A percentile compares a stretch with the other conserved stretches of the same genome.
Conservation (phyloP, 2,329 filamentous ascomycete species). For the Teratosphaeria zuluensis region DNA sequence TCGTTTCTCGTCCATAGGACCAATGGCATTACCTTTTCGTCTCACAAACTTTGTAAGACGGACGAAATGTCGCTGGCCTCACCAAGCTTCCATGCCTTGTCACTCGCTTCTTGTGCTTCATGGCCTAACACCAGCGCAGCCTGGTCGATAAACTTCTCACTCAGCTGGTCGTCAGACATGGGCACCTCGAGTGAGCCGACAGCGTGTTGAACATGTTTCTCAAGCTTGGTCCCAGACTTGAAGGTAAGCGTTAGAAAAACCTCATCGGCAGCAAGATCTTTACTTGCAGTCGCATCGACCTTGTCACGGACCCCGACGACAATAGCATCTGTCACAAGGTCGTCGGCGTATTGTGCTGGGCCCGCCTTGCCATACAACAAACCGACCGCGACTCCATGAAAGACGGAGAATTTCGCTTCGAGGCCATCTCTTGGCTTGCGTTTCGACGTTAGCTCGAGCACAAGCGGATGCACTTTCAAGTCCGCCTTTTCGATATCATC, state of each 20-base stretch:
- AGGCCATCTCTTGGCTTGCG: constrained; percentile 40
- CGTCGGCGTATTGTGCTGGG: constrained; percentile 42
- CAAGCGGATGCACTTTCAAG: constrained; percentile 42
- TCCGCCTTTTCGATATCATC: constrained; percentile 32
- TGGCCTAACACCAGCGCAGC: constrained; percentile 33
- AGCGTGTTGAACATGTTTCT: constrained; percentile 41
- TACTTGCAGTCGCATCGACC: constrained; percentile 36
- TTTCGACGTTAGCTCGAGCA: constrained; percentile 45
- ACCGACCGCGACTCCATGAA: constrained; percentile 44
- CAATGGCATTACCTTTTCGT: not conserved
- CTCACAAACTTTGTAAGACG: not conserved
- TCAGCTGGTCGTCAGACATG: constrained; percentile 37
- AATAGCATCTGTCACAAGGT: constrained; percentile 33
- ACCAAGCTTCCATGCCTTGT: constrained; percentile 14
- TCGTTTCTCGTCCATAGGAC: not conserved
- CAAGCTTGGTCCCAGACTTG: constrained; percentile 27
- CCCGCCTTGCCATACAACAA: constrained; percentile 43
- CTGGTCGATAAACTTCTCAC: constrained; percentile 43
- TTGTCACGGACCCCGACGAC: constrained; percentile 37
- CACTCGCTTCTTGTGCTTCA: constrained; percentile 15
- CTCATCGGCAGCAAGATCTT: constrained; percentile 34
- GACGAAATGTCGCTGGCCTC: constrained; percentile 10
- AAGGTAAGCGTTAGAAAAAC: constrained; percentile 31
- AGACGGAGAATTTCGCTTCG: constrained; percentile 47
- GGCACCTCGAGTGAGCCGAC: constrained; percentile 42